Evolutionary conservation across 2,329 filamentous ascomycete genomes (phyloP).

Genomic region (Hymenoscyphus occultus): DNA sequence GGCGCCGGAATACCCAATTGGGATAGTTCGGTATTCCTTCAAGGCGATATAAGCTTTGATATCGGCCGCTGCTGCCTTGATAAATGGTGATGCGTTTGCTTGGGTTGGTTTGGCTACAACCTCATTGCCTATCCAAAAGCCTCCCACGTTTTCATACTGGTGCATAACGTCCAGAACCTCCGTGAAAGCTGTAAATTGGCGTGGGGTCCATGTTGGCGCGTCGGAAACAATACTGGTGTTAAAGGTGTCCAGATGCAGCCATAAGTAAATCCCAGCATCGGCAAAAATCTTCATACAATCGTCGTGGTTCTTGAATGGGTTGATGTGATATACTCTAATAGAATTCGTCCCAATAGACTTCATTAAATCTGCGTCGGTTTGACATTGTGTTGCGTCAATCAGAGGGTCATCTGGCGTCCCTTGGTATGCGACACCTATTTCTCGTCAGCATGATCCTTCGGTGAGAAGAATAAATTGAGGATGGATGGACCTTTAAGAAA

Average conservation of each 20-base stretch:
- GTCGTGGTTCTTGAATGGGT: constrained; percentile 66
- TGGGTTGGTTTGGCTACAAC: constrained; percentile 62
- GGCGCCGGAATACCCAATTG: constrained; percentile 59
- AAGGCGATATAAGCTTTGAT: constrained; percentile 51
- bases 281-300: constrained; percentile 78
- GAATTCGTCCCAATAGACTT: constrained; percentile 75
- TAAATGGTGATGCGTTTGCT: constrained; percentile 50
- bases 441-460: constrained; percentile 23
- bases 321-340: constrained; percentile 86
- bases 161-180: constrained; percentile 66
- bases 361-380: constrained; percentile 73
- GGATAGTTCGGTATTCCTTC: constrained; percentile 48
- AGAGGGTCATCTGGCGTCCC: constrained; percentile 68
- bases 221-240: constrained; percentile 62
- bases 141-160: constrained; percentile 68
- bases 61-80: constrained; percentile 57
- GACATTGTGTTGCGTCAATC: constrained; percentile 70
- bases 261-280: constrained; percentile 77
- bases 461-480: constrained; percentile 45
- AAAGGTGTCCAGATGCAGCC: constrained; percentile 79
- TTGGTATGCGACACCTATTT: constrained; percentile 73
- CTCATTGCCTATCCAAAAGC: constrained; percentile 87
- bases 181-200: constrained; percentile 64
- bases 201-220: constrained; percentile 66
- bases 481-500: constrained; percentile 31